phyloP scores from a whole-genome alignment of 2,329 filamentous ascomycete genomes.

The Colletotrichum lupini region DNA sequence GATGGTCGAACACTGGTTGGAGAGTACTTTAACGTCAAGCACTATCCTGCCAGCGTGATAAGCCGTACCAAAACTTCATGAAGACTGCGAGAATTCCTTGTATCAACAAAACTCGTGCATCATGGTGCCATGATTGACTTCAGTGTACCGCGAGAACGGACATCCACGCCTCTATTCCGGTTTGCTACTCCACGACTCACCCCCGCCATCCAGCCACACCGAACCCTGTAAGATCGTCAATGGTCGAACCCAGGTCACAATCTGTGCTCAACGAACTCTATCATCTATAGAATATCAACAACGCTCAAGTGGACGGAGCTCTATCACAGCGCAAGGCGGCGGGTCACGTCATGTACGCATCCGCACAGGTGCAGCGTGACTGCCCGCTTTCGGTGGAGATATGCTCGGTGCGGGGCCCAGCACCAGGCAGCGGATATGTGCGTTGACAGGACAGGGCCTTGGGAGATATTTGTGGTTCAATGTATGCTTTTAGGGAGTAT shows the following conservation, averaged over 20 bases:
- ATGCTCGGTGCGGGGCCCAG: background rate
- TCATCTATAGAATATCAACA: background rate
- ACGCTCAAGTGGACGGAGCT: no score
- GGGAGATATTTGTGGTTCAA: background rate
- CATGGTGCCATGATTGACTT: background rate
- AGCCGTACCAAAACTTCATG: no score
- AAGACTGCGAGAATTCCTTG: no score
- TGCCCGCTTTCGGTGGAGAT: background rate
- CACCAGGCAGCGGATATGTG: background rate
- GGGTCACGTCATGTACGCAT: background rate
- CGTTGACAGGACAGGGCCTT: background rate
- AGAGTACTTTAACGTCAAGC: background rate
- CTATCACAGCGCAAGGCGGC: background rate
- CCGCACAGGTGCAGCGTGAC: constrained; percentile 1
- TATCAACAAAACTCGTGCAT: background rate
- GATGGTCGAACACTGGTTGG: background rate
- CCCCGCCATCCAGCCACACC: background rate
- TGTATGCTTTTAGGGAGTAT: background rate
- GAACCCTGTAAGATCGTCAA: background rate
- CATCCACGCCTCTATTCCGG: background rate
- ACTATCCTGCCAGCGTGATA: no score
- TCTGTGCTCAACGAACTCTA: background rate
- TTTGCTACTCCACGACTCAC: background rate
- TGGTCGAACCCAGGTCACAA: no score
- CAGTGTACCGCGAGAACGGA: background rate